Base-by-base conservation (phyloP, 169 alveolate species). In the Toxoplasma gondii region DNA sequence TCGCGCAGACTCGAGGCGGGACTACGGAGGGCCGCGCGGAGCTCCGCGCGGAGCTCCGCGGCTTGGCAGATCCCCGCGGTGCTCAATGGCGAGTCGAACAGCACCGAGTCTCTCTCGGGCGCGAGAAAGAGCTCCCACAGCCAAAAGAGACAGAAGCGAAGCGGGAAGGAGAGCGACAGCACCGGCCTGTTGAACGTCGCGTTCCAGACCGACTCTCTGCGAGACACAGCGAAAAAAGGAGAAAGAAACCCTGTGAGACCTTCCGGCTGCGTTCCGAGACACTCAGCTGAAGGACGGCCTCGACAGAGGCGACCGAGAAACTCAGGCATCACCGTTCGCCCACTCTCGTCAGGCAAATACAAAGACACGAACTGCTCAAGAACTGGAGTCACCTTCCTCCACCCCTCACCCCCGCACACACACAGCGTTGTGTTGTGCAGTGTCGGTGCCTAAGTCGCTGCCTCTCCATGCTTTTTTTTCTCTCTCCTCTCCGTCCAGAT, bases 151-250 rank as follows among this genome's bases (percentile, higher is more conserved):
- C 78, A 78, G 83, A 91, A 54, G 9, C 94, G 94, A 36, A 91
- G 91, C 53, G 91, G 91, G 44, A 91, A 91, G n/a, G 39, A 70
- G 45, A 87, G 84, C 36, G 94, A 44, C 0, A 70, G 80, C 69
- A 91, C 53, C 86, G 91, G 91, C 81, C 94, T 91, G 64, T 91
- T 91, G 44, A 91, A 91, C 31, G 91, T 78, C 70, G 67, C 41
- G 44, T 91, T 91, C 94, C 94, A 91, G 0, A 91, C 67, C 4
- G 94, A 91, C 91, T 91, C 94, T 43, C 94, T 91, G 84, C 39
- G 44, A 22, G 58, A 49, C 58, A 49, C 22, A 49, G 12, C 58
- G 58, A 4, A 49, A 4, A 49, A 58, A 58, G 70, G 24, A 16
- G 24, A 58, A 58, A 24, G 24, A 58, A 58, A 58, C n/a, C n/a